phyloP scores from a whole-genome alignment of 139 green algal species.

The Desmodesmus armatus region DNA sequence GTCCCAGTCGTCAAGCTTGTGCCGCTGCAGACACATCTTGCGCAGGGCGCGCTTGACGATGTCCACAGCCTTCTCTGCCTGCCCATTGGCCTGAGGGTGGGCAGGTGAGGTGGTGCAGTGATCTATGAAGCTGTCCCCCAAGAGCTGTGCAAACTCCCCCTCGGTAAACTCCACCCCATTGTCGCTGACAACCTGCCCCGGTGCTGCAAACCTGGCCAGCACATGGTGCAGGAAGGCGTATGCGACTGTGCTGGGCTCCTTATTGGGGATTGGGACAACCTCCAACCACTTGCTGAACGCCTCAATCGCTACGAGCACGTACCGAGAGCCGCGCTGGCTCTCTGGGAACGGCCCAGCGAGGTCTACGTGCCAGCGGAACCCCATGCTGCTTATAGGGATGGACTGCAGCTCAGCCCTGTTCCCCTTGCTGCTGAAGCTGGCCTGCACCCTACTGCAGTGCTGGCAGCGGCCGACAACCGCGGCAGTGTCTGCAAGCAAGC shows the following conservation, averaged over 20 bases:
- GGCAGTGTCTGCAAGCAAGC: neutral
- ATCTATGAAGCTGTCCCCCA: neutral
- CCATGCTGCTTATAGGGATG: neutral
- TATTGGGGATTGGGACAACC: neutral
- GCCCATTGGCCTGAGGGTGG: no score
- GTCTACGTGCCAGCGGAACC: no score
- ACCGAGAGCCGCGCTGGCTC: neutral
- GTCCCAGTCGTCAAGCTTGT: neutral
- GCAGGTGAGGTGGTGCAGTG: neutral
- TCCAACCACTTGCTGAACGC: neutral
- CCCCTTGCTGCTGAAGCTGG: neutral
- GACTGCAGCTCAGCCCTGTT: neutral
- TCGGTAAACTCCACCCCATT: neutral
- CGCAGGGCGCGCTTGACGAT: no score
- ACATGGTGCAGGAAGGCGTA: neutral
- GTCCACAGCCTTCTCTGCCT: no score
- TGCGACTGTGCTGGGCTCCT: neutral
- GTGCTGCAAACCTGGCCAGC: neutral
- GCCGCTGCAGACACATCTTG: no score
- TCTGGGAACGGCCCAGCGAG: neutral
- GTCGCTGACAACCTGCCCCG: neutral
- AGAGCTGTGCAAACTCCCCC: neutral
- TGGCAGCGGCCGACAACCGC: neutral
- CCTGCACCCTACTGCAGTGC: neutral
- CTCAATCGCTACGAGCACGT: neutral